Conservation (phyloP, 192 early-diverging fungal species). For the Coemansia reversa region DNA sequence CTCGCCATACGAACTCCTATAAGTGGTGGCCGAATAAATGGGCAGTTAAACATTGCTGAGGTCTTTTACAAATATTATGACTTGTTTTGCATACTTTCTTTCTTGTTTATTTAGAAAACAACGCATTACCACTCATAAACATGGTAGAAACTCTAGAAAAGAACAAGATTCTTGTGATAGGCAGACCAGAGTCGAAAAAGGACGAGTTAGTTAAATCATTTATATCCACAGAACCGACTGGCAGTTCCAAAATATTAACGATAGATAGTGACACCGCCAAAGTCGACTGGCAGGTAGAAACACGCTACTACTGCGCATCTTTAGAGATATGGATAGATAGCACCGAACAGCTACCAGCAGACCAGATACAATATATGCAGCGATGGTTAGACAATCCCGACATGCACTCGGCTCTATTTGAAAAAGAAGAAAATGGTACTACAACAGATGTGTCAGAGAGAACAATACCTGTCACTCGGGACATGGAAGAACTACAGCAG, state of each 20-base stretch:
- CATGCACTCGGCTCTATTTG: neutral
- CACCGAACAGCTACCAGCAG: conserved; percentile 26
- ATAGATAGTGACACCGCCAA: conserved; percentile 6
- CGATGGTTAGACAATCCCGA: conserved; percentile 29
- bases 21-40: neutral
- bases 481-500: conserved; percentile 29
- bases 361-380: conserved; percentile 23
- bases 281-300: conserved; percentile 34
- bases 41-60: neutral
- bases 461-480: conserved; percentile 19
- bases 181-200: conserved; percentile 25
- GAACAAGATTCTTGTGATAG: conserved; percentile 49
- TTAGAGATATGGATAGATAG: conserved; percentile 50
- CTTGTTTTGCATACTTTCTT: neutral
- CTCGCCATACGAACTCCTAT: neutral
- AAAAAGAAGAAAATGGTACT: neutral
- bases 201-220: conserved; percentile 19
- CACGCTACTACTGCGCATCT: conserved; percentile 34
- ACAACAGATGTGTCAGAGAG: neutral
- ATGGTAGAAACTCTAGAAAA: conserved; percentile 18
- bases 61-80: neutral
- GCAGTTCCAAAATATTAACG: neutral
- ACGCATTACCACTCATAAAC: no score
- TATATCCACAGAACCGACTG: conserved; percentile 1
- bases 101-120: neutral